These are phyloP conservation scores for Paramarasmius palmivorus DNA, from an alignment of 1,284 basidiomycete species.

Conservation along the genomic window DNA sequence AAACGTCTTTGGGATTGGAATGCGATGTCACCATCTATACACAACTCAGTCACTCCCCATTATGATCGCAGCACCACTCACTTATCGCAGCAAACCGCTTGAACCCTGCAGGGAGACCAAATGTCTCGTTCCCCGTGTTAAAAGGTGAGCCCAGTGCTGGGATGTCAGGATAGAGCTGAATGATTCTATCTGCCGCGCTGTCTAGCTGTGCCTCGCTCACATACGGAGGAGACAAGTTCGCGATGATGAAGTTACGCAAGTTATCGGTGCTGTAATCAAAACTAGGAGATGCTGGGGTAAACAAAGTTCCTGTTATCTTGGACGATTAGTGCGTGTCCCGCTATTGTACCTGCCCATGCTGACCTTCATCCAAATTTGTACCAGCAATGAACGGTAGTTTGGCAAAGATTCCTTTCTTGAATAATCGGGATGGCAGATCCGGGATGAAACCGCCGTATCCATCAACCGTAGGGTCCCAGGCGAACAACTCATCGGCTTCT, in stretches of 20 bases:
- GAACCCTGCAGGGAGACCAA: conserved; percentile 27
- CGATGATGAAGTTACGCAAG: conserved; percentile 1
- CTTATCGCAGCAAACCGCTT: conserved; percentile 45
- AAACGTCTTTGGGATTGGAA: conserved; percentile 44
- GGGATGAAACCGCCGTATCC: conserved; percentile 13
- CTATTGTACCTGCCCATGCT: neutral
- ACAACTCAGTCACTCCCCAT: no score
- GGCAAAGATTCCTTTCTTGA: conserved; percentile 8
- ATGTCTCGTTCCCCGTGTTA: conserved; percentile 23
- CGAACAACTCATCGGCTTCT: neutral
- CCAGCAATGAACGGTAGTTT: conserved; percentile 11
- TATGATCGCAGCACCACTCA: conserved; percentile 18
- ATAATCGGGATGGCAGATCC: conserved; percentile 9
- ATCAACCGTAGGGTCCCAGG: conserved; percentile 20
- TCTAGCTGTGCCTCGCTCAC: conserved; percentile 4
- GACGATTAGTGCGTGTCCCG: neutral
- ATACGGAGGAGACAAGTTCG: conserved; percentile 2
- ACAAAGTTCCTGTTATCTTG: conserved; percentile 4
- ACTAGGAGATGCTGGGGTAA: neutral
- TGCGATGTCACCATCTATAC: conserved; percentile 38
- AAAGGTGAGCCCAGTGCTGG: conserved; percentile 23
- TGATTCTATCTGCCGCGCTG: conserved; percentile 1
- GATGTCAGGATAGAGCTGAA: conserved; percentile 21
- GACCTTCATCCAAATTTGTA: conserved; percentile 16
- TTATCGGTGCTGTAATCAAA: conserved; percentile 10